Evolutionary conservation across 164 flowering plant species (phyloP), one percentile per base, ranked within the genome.

Genomic region (Santalum album): DNA sequence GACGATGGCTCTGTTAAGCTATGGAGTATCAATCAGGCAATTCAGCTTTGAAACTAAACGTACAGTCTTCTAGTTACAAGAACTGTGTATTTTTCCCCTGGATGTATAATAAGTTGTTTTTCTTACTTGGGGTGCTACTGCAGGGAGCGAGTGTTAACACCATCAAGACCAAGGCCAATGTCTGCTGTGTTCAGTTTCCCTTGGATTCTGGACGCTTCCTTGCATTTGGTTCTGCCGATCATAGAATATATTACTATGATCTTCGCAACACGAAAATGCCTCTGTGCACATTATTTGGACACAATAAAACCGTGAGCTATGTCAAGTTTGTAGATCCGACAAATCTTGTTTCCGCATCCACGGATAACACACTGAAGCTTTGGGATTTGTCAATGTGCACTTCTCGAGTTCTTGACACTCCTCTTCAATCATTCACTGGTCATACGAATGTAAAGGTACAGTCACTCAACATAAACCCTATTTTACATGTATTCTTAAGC

Each of bases 21-120:
- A 40, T 94, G 99, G 99, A 94, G 78, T 76, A 86, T 87, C 81
- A 94, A 90, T 87, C 99, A 94, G 99, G 99, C 95, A 87, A 89
- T 82, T 81, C 75, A 81, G 78, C 83, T 86, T 88, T 78, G 80
- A 84, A 83, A 78, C 87, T 83, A 78, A 85, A 82, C 79, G 92
- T 84, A 87, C 67, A 68, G 74, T 77, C 59, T 74, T 71, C 74
- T 72, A 72, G 53, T 66, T 74, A 71, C 51, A 23, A 42, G 56
- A 71, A 61, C n/a, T 56, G 55, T 57, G 54, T 62, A 53, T 59
- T 42, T 64, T 58, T 51, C 24, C 49, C 57, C 58, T 53, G 63
- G 71, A 64, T 70, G 69, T 67, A 40, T 78, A 61, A 70, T 78
- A 56, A 71, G 59, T 69, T 78, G 58, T 75, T 69, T 73, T 53